A percentile compares a stretch with the other conserved stretches of the same genome.
These are phyloP conservation scores for Pseudogymnoascus pannorum DNA, from an alignment of 2,329 filamentous ascomycete genomes.

Conservation along the genomic window DNA sequence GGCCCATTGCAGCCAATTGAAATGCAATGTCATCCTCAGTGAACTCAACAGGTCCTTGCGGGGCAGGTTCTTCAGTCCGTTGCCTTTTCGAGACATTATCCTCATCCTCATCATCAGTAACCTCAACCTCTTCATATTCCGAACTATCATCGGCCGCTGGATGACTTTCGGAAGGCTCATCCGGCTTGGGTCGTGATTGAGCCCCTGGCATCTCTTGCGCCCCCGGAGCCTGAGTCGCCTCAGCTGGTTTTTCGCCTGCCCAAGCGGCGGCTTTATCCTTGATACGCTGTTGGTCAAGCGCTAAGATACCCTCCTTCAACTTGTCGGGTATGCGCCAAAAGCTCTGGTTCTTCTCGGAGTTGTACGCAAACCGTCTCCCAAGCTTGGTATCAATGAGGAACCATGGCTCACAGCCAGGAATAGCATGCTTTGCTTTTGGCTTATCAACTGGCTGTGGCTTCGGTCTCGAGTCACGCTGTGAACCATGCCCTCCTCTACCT, in stretches of 20 bases:
- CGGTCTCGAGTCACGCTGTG: constrained; percentile 39
- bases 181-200: constrained; percentile 11
- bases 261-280: constrained; percentile 43
- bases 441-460: constrained; percentile 67
- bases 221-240: constrained; percentile 26
- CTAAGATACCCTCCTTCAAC: constrained; percentile 68
- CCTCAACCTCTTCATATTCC: constrained; percentile 55
- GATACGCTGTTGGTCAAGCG: constrained; percentile 66
- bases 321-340: constrained; percentile 93
- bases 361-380: constrained; percentile 83
- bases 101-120: constrained; percentile 42
- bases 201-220: constrained; percentile 19
- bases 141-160: constrained; percentile 50
- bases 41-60: constrained; percentile 60
- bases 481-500: constrained; percentile 47
- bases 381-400: constrained; percentile 88
- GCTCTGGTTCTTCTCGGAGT: constrained; percentile 76
- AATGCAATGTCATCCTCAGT: constrained; percentile 91
- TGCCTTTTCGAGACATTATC: constrained; percentile 44
- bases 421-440: constrained; percentile 69
- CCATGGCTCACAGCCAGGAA: constrained; percentile 82
- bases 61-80: constrained; percentile 36
- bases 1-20: constrained; percentile 83
- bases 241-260: constrained; percentile 20
- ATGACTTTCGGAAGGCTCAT: constrained; percentile 27